phyloP scores from a whole-genome alignment of 106 monocot genomes.

The Ottelia alismoides region DNA sequence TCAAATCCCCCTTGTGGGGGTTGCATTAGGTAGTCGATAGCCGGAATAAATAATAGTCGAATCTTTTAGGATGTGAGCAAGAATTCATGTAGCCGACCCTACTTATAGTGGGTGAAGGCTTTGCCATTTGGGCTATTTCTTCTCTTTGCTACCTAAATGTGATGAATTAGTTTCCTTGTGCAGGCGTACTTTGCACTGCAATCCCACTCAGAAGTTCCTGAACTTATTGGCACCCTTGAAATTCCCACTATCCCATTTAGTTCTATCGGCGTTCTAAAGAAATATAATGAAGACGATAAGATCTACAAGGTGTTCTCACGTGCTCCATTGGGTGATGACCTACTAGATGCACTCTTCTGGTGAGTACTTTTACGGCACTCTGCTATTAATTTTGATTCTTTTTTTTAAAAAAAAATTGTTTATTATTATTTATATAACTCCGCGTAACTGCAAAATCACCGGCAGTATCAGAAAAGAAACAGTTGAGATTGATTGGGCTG shows the following conservation, averaged over 20 bases:
- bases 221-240: slow-evolving; percentile 79
- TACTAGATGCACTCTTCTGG: slow-evolving; percentile 83
- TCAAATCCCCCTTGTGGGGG: too few species aligned
- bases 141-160: too few species aligned
- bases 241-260: slow-evolving; percentile 69
- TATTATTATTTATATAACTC: not conserved
- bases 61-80: too few species aligned
- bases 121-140: too few species aligned
- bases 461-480: slow-evolving; percentile 70
- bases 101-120: too few species aligned
- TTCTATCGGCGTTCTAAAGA: slow-evolving; percentile 55
- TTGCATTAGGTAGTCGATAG: too few species aligned
- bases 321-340: slow-evolving; percentile 22
- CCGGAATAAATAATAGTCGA: too few species aligned
- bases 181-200: slow-evolving; percentile 76
- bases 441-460: too few species aligned
- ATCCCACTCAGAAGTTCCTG: slow-evolving; percentile 64
- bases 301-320: slow-evolving; percentile 88
- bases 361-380: too few species aligned
- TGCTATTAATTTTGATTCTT: too few species aligned
- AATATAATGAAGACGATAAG: slow-evolving; percentile 54
- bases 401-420: too few species aligned
- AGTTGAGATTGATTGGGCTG: slow-evolving; percentile 72
- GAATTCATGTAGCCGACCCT: too few species aligned
- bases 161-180: not conserved